Base-by-base conservation (phyloP, 345 rosid genomes). In the Angophora floribunda region DNA sequence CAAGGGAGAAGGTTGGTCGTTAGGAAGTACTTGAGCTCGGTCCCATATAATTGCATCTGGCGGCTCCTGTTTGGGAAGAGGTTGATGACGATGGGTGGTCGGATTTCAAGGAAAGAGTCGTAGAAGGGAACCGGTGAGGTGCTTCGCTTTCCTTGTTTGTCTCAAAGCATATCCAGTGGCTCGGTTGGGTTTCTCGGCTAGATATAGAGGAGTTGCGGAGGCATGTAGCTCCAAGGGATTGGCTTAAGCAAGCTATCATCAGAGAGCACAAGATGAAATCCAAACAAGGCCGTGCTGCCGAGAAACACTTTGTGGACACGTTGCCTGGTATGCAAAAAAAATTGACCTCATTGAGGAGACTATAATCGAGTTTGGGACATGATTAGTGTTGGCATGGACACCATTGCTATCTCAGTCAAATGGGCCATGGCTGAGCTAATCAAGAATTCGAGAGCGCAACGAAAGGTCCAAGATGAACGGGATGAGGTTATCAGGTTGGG, bases 321-420 rank as follows among this genome's bases (percentile, higher is more conserved):
- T 91, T 97, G 94, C 98, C 94, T 50, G 94, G 97, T 8, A 88
- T 95, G 90, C 92, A 94, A 89, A 95, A 97, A 93, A 95, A 79
- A 94, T 95, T 86, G 98, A 96, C 67, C 97, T 98, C 2, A 95
- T 96, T 19, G 99, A 98, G n/a, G 99, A 96, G 88, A 97, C 98
- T 0, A 92, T 95, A 86, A 94, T 96, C 49, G 99, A 99, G 85
- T 98, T 15, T 98, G 98, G 99, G 98, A 96, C 90, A 97, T 97
- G 98, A 95, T 97, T 85, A 96, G 97, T 5, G 99, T 99, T 2
- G 99, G 99, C 63, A 96, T 94, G 97, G 99, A 97, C 91, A 96
- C 98, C 4, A 92, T 96, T 16, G 96, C 99, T 16, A 96, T 96
- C 51, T 89, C 95, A 10, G 95, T 91, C 6, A 97, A 97, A 75